A percentile compares a stretch with the other conserved stretches of the same genome.
These are phyloP conservation scores for Pouteria campechiana DNA, from an alignment of 179 eudicot species.

Conservation along the genomic window DNA sequence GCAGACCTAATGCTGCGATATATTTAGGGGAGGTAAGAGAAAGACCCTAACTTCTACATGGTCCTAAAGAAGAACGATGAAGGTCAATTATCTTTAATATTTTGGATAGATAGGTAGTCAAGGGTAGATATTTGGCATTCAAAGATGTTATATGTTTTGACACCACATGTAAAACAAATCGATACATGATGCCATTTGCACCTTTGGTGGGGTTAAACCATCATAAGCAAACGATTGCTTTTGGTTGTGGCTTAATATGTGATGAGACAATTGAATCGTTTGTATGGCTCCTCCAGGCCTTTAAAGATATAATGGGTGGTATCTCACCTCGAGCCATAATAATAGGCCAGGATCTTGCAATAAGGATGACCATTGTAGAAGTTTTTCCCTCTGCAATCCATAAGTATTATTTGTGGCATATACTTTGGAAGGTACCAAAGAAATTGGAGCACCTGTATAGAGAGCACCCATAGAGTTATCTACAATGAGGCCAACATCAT, in stretches of 20 bases:
- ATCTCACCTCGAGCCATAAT: not conserved
- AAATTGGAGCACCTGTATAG: too few species aligned
- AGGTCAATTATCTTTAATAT: too few species aligned
- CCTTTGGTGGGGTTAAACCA: constrained; percentile 1
- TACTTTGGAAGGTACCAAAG: not conserved
- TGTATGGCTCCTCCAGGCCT: not conserved
- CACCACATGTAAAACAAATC: too few species aligned
- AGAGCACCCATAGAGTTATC: too few species aligned
- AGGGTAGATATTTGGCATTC: too few species aligned
- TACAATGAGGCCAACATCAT: too few species aligned
- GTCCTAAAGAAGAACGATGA: too few species aligned
- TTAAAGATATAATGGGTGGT: not conserved
- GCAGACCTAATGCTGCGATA: too few species aligned
- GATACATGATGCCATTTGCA: too few species aligned
- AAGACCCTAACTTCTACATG: too few species aligned
- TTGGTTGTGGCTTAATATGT: not conserved
- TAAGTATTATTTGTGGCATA: constrained; percentile 3
- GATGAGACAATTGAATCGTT: not conserved
- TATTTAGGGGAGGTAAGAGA: too few species aligned
- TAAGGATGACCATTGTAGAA: not conserved
- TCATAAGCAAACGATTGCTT: not conserved
- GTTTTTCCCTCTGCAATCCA: not conserved
- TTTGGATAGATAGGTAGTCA: too few species aligned
- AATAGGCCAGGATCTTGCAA: constrained; percentile 2
- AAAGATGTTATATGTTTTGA: not conserved